These are phyloP conservation scores for Nakazawaea ambrosiae DNA, from an alignment of 805 yeast species.

Conservation along the genomic window DNA sequence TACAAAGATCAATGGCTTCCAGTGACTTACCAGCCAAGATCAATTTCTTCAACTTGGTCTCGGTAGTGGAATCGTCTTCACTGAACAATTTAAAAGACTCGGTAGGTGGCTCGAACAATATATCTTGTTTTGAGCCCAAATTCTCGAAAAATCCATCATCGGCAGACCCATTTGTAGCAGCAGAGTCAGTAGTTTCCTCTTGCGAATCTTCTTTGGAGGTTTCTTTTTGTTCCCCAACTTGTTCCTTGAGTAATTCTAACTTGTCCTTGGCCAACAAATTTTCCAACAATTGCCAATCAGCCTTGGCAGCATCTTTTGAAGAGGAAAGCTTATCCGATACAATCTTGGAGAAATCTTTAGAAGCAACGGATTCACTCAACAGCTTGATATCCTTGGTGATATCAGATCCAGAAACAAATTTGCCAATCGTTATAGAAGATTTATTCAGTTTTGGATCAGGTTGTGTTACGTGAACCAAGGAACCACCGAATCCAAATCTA, in stretches of 20 bases:
- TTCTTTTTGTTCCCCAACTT: conserved; percentile 18
- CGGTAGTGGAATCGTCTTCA: conserved; percentile 30
- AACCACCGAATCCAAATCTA: conserved; percentile 91
- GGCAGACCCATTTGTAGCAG: conserved; percentile 20
- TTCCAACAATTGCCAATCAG: conserved; percentile 63
- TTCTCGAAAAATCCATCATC: conserved; percentile 33
- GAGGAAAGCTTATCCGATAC: conserved; percentile 46
- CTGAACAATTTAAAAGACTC: conserved; percentile 42
- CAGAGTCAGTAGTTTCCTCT: conserved; percentile 15
- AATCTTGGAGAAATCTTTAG: conserved; percentile 45
- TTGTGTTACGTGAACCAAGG: conserved; percentile 49
- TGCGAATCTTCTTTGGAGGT: conserved; percentile 9
- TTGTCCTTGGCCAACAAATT: conserved; percentile 45
- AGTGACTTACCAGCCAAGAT: conserved; percentile 57
- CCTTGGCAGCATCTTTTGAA: conserved; percentile 29
- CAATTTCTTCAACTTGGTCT: conserved; percentile 37
- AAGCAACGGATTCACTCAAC: conserved; percentile 51
- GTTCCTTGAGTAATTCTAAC: conserved; percentile 38
- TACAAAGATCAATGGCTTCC: conserved; percentile 60
- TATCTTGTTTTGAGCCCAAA: conserved; percentile 3
- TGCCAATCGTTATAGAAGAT: conserved; percentile 35
- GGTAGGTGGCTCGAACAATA: conserved; percentile 34
- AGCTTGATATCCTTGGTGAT: conserved; percentile 28
- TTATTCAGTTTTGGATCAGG: conserved; percentile 30
- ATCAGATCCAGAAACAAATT: conserved; percentile 31